Evolutionary conservation across 2,329 filamentous ascomycete species (phyloP).

Genomic region (Waltergamsia citrina): DNA sequence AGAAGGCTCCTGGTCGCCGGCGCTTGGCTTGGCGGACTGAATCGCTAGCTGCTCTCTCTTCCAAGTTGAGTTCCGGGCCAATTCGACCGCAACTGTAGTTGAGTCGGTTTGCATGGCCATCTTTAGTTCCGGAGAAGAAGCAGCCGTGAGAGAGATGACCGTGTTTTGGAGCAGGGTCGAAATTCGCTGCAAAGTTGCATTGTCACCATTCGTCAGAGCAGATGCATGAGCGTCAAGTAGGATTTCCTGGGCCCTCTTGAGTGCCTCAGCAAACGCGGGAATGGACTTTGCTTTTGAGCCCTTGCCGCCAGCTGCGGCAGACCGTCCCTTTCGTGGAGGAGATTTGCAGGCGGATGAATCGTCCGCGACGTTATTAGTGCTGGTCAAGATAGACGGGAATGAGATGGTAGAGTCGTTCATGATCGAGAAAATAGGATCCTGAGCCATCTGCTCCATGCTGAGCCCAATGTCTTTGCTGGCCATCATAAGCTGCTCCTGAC

Average conservation of each 20-base stretch:
- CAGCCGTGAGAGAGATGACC: constrained; percentile 55
- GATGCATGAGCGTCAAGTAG: constrained; percentile 54
- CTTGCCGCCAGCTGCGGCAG: constrained; percentile 4
- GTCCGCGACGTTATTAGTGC: constrained; percentile 25
- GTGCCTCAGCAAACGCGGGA: constrained; percentile 43
- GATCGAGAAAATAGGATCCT: constrained; percentile 78
- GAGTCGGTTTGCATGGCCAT: constrained; percentile 33
- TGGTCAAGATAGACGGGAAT: constrained; percentile 56
- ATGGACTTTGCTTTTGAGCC: constrained; percentile 4
- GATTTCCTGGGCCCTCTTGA: constrained; percentile 57
- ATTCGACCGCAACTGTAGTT: constrained; percentile 52
- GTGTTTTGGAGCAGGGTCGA: constrained; percentile 56
- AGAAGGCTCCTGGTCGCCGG: background rate
- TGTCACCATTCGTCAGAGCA: constrained; percentile 42
- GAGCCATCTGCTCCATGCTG: constrained; percentile 62
- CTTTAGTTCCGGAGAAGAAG: constrained; percentile 34
- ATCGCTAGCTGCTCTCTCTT: constrained; percentile 52
- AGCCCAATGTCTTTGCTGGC: constrained; percentile 60
- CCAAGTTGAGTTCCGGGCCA: constrained; percentile 61
- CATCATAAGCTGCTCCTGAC: constrained; percentile 48
- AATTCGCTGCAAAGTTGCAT: constrained; percentile 52
- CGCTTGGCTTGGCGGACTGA: constrained; percentile 18
- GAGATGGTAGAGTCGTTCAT: constrained; percentile 90
- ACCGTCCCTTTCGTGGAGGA: constrained; percentile 20
- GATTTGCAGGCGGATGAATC: constrained; percentile 25